Conservation (phyloP, 169 alveolate species). For the Babesia gibsoni region DNA sequence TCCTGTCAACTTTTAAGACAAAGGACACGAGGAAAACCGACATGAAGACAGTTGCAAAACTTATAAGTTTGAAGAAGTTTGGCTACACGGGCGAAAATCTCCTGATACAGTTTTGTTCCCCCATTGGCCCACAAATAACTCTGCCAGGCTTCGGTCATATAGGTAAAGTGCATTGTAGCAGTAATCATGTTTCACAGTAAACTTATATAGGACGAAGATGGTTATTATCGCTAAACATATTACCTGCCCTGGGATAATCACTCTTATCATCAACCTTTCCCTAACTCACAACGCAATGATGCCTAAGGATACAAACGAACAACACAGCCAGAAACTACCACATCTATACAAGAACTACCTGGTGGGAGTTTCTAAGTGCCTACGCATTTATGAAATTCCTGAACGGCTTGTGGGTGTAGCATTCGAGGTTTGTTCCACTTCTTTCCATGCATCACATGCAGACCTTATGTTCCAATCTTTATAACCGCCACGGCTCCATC, state of each 20-base stretch:
- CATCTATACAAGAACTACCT: slow-evolving; percentile 39
- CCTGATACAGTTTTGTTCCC: slow-evolving; percentile 47
- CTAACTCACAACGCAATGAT: slow-evolving; percentile 30
- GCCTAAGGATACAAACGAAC: slow-evolving; percentile 2
- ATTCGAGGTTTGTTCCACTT: slow-evolving; percentile 40
- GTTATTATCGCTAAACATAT: slow-evolving; percentile 46
- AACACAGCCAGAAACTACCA: neutral
- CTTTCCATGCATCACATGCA: neutral
- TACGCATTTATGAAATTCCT: slow-evolving; percentile 32
- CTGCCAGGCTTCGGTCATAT: slow-evolving; percentile 4
- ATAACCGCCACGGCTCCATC: slow-evolving; percentile 15
- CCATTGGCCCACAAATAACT: slow-evolving; percentile 41
- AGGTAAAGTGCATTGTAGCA: neutral
- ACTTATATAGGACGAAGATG: slow-evolving; percentile 31
- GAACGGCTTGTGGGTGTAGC: slow-evolving; percentile 16
- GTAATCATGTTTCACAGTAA: slow-evolving; percentile 12
- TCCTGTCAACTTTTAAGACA: slow-evolving; percentile 46
- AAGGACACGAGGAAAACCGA: slow-evolving; percentile 37
- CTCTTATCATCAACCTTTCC: slow-evolving; percentile 52
- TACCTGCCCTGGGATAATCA: slow-evolving; percentile 66
- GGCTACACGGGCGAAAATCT: slow-evolving; percentile 44
- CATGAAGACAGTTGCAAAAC: slow-evolving; percentile 49
- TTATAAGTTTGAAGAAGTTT: slow-evolving; percentile 49
- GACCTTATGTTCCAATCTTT: slow-evolving; percentile 41
- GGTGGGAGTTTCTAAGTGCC: slow-evolving; percentile 33